Evolutionary conservation across 768 basidiomycete species (phyloP).

Genomic region (Pulveroboletus ravenelii): DNA sequence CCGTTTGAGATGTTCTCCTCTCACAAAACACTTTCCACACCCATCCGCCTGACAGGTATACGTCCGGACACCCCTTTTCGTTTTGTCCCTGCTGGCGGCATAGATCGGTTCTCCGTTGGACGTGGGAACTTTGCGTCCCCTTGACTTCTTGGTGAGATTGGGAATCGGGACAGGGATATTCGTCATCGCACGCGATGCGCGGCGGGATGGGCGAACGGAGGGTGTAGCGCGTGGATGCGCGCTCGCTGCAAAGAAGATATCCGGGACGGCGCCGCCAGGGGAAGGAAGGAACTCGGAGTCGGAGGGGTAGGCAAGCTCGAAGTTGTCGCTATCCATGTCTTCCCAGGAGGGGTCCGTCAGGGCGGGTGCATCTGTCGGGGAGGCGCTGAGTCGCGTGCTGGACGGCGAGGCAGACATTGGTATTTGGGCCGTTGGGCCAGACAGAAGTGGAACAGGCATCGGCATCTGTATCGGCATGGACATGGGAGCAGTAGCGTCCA

Average conservation of each 20-base stretch:
- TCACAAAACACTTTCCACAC: conserved; percentile 75
- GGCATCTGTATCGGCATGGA: not conserved
- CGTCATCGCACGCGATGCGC: conserved; percentile 20
- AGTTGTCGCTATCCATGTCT: conserved; percentile 19
- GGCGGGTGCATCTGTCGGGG: conserved; percentile 1
- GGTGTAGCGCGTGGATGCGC: not conserved
- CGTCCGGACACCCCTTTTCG: conserved; percentile 37
- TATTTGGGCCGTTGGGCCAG: not conserved
- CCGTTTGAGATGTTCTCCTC: conserved; percentile 78
- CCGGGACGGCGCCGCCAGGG: conserved; percentile 9
- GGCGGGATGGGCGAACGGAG: conserved; percentile 18
- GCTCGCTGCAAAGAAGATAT: not conserved
- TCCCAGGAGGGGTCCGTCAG: conserved; percentile 7
- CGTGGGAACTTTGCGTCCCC: conserved; percentile 47
- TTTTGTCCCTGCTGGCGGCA: conserved; percentile 28
- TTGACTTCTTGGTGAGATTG: conserved; percentile 45
- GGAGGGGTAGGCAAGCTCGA: conserved; percentile 15
- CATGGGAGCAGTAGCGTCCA: not conserved
- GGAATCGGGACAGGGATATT: conserved; percentile 43
- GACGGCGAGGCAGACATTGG: not conserved
- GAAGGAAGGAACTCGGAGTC: conserved; percentile 23
- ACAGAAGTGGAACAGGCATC: not conserved
- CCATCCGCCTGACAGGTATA: conserved; percentile 66
- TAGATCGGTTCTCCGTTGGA: conserved; percentile 22
- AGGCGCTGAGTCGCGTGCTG: not conserved